Evolutionary conservation across 192 early-diverging fungal genomes (phyloP).

Genomic region (Entrophospora sp.): DNA sequence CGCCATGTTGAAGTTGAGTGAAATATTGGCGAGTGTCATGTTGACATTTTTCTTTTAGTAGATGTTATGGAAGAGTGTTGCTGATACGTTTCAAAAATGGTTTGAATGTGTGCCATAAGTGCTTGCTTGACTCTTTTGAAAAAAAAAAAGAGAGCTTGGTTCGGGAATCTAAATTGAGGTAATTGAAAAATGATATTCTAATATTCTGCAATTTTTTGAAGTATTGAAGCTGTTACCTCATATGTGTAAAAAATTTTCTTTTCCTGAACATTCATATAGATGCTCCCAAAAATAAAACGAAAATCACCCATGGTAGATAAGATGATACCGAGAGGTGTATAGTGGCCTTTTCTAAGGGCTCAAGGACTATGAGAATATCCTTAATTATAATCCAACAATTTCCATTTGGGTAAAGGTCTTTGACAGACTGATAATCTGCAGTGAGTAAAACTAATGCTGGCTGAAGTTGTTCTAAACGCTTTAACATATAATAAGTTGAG

Average conservation of each 20-base stretch:
- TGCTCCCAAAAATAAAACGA: not conserved
- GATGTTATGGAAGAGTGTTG: not conserved
- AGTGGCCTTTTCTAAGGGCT: not conserved
- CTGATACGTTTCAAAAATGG: not conserved
- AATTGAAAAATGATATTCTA: not conserved
- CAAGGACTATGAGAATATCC: not conserved
- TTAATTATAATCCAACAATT: not conserved
- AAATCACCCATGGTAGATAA: not conserved
- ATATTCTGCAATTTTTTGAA: not conserved
- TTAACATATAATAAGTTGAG: not conserved
- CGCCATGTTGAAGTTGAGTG: not conserved
- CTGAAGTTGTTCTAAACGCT: not conserved
- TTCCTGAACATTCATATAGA: not conserved
- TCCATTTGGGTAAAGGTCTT: not conserved
- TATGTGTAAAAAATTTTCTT: not conserved
- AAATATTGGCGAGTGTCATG: not conserved
- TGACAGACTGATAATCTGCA: not conserved
- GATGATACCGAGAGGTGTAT: not conserved
- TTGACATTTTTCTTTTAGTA: too few relatives aligned
- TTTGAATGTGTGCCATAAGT: not conserved
- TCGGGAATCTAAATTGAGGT: not conserved
- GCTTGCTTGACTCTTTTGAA: not conserved
- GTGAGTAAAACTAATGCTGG: not conserved
- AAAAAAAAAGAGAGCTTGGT: not conserved
- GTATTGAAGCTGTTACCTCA: not conserved